Conservation (phyloP, 306 rosid genomes). For the Spatholobus suberectus region DNA sequence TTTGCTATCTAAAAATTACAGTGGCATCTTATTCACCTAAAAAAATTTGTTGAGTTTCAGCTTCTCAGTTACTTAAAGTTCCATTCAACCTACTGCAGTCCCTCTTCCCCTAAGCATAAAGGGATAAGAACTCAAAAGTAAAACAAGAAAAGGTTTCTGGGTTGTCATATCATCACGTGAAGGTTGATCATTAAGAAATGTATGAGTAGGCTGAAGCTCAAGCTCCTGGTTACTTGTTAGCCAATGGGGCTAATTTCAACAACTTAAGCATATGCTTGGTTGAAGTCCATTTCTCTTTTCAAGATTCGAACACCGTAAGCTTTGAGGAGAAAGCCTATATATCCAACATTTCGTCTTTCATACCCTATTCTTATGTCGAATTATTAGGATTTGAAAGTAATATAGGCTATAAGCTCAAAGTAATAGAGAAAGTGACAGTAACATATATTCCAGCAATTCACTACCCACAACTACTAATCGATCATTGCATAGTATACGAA, state of each 20-base stretch:
- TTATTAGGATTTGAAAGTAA: not conserved
- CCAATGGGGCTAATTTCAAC: too few species aligned
- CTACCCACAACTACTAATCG: not conserved
- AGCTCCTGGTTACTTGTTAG: too few species aligned
- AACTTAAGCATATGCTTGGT: too few species aligned
- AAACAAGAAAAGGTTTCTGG: conserved; percentile 1
- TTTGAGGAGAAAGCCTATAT: not conserved
- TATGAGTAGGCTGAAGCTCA: not conserved
- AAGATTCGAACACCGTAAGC: not conserved
- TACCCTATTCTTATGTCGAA: not conserved
- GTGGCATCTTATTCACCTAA: not conserved
- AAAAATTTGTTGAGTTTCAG: not conserved
- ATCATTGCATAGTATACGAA: not conserved
- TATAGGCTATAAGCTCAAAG: not conserved
- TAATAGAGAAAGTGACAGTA: not conserved
- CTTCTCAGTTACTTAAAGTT: not conserved
- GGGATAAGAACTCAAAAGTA: not conserved
- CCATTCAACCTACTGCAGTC: too few species aligned
- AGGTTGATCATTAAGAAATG: not conserved
- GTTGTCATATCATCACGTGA: not conserved
- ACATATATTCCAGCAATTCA: not conserved
- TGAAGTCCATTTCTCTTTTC: not conserved
- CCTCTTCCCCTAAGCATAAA: not conserved
- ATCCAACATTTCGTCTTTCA: not conserved
- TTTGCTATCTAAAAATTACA: not conserved